Base-by-base conservation (phyloP, 129 eudicot species). In the Rutidosis leptorrhynchoides region DNA sequence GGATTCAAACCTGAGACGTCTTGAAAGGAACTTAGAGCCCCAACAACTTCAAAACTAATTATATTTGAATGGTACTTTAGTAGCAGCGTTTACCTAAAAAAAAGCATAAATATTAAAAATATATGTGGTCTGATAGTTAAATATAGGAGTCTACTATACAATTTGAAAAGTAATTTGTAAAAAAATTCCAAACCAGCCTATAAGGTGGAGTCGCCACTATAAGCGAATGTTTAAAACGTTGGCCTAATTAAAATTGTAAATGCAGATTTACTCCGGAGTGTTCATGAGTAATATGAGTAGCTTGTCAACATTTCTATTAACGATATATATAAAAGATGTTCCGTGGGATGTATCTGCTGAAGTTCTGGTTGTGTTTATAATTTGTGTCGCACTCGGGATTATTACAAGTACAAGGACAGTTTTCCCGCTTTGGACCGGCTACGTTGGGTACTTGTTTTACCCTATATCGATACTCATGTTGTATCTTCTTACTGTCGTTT, bases 311-410 rank as follows among this genome's bases (percentile, higher is more conserved):
- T 79, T 89, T 67, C 27, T 89, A 27, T 72, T 78, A 5, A 60
- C 87, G 9, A 82, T 89, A 19, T 85, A 77, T 30, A 72, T 83
- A 10, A 75, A 74, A 25, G 80, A 79, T 20, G 37, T 83, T 60
- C 65, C 83, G 10, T 83, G 87, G 82, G 82, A 85, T 77, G 85
- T 83, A 19, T 74, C 96, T 2, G 89, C 96, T 10, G 96, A 89
- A 73, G 84, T 85, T 67, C 71, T 89, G 32, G 83, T 87, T 4
- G 90, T 85, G 30, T 40, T 89, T 43, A 53, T 85, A 10, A 77
- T 81, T 9, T 81, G 87, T 64, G 76, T 84, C 21, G 63, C 62
- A 27, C 73, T 83, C 74, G 96, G 93, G 48, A 11, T 70, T 19
- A 55, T 81, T 62, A 73, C 85, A 24, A 85, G 80, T 65, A 67